phyloP scores from a whole-genome alignment of 2,329 filamentous ascomycete genomes.

The Penicillium thymicola region DNA sequence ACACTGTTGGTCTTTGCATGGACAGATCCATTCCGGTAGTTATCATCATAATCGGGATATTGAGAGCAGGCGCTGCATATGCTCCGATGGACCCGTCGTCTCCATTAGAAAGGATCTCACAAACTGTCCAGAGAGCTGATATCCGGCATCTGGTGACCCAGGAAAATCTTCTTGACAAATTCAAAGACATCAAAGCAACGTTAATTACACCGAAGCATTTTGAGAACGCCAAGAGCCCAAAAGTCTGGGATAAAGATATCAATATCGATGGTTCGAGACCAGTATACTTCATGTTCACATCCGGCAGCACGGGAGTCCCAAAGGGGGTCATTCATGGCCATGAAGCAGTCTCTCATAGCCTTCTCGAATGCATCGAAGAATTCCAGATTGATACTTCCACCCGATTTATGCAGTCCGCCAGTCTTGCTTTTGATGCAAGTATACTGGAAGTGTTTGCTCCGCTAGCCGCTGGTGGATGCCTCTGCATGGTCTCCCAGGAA shows the following conservation, averaged over 20 bases:
- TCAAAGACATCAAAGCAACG: no score
- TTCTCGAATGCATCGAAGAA: neutral
- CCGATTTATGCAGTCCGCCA: neutral
- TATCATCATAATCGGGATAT: no score
- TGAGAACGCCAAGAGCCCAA: neutral
- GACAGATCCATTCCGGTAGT: no score
- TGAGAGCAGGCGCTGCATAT: no score
- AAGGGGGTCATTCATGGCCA: neutral
- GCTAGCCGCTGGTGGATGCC: neutral
- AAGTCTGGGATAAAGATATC: neutral
- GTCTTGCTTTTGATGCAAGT: neutral
- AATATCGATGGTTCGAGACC: neutral
- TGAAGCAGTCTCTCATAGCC: neutral
- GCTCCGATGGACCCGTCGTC: no score
- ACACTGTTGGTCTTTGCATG: no score
- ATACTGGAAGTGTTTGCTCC: neutral
- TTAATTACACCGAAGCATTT: neutral
- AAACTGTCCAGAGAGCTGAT: no score
- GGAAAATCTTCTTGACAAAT: no score
- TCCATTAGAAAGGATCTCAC: no score
- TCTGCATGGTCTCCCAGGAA: neutral
- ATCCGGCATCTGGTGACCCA: no score
- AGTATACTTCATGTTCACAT: neutral
- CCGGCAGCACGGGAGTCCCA: neutral
- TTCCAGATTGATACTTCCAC: neutral